phyloP scores from a whole-genome alignment of 2,329 filamentous ascomycete genomes.

The Diplodia corticola region DNA sequence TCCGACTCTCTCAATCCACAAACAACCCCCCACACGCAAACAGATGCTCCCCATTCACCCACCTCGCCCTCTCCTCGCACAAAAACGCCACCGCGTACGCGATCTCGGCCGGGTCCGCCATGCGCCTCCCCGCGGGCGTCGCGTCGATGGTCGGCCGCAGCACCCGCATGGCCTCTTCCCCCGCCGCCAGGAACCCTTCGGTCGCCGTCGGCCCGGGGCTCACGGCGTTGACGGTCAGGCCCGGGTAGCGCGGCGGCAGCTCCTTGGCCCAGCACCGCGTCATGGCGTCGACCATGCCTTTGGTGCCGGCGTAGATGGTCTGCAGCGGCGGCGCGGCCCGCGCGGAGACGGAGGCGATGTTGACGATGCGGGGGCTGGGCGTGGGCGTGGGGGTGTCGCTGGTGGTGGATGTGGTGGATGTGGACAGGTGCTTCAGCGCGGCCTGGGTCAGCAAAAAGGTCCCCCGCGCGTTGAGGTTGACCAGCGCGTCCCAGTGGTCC shows the following conservation, averaged over 20 bases:
- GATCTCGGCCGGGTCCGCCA: conserved; percentile 50
- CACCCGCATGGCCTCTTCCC: conserved; percentile 49
- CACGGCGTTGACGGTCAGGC: conserved; percentile 50
- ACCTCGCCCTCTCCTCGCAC: conserved; percentile 47
- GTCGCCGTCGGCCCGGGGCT: conserved; percentile 48
- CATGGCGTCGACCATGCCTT: conserved; percentile 53
- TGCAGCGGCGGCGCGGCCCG: conserved; percentile 40
- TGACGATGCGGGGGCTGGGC: conserved; percentile 44
- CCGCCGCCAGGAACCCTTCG: conserved; percentile 30
- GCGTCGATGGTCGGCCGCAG: conserved; percentile 51
- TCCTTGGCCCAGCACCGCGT: conserved; percentile 50
- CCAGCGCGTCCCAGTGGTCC: conserved; percentile 42
- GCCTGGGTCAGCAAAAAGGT: conserved; percentile 47
- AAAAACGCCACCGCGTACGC: conserved; percentile 51
- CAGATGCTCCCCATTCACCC: conserved; percentile 50
- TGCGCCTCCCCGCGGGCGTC: conserved; percentile 45
- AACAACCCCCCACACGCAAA: conserved; percentile 30
- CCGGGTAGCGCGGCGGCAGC: conserved; percentile 45
- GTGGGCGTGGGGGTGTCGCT: no score
- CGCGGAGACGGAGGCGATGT: conserved; percentile 44
- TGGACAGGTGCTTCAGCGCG: conserved; percentile 42
- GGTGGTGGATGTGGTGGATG: conserved; percentile 45
- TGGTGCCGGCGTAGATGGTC: conserved; percentile 53
- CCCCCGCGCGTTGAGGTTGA: conserved; percentile 47
- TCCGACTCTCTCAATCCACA: conserved; percentile 25